A percentile compares a stretch with the other conserved stretches of the same genome.
Conservation (phyloP, 495 filamentous ascomycete genomes). For the Penicillium simplicissimum region DNA sequence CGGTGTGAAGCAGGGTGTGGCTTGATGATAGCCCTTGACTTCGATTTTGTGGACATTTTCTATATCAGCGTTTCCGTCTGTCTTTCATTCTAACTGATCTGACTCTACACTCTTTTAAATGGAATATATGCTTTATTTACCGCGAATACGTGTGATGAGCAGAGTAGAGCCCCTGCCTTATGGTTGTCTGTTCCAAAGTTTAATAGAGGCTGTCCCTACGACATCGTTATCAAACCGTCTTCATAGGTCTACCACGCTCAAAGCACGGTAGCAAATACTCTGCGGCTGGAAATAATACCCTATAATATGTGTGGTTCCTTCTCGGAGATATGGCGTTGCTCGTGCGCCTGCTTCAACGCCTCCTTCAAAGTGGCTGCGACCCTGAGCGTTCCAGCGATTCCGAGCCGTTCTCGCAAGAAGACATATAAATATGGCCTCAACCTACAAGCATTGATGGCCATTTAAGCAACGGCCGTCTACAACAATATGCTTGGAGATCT, state of each 20-base stretch:
- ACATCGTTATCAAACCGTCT: background rate
- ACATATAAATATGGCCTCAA: background rate
- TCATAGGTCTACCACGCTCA: background rate
- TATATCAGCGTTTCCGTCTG: background rate
- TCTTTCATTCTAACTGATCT: background rate
- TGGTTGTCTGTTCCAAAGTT: background rate
- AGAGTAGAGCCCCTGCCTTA: background rate
- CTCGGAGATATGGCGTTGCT: background rate
- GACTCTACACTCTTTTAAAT: background rate
- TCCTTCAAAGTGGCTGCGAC: background rate
- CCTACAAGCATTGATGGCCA: background rate
- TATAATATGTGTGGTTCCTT: too few species aligned
- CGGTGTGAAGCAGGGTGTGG: background rate
- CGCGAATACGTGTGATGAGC: too few species aligned
- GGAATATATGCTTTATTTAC: background rate
- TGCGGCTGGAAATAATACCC: background rate
- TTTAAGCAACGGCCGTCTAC: background rate
- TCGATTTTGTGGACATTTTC: background rate
- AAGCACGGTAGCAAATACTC: background rate
- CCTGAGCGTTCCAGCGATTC: background rate
- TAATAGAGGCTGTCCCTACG: background rate
- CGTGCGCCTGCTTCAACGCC: background rate
- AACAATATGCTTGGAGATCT: background rate
- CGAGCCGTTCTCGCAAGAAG: background rate
- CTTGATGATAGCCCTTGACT: background rate